Evolutionary conservation across 768 basidiomycete genomes (phyloP).

Genomic region (Suillus clintonianus): DNA sequence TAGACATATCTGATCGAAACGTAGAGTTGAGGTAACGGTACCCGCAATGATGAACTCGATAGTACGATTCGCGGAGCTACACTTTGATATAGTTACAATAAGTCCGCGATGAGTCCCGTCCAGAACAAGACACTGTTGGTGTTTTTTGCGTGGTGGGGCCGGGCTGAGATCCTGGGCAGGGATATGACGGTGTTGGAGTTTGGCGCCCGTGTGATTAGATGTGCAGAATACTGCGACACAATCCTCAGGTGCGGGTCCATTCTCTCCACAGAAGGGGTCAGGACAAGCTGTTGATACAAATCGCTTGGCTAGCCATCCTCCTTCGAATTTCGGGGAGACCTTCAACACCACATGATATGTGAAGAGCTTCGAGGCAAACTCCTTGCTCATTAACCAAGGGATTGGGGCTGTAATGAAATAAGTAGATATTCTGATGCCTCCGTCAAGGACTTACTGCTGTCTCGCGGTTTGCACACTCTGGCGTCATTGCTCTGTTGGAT

Average conservation of each 20-base stretch:
- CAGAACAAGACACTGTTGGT: background rate
- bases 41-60: background rate
- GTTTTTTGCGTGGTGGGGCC: background rate
- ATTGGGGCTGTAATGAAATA: background rate
- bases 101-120: background rate
- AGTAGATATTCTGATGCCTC: background rate
- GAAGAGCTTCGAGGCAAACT: background rate
- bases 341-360: background rate
- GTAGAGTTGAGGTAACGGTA: background rate
- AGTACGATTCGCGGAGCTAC: background rate
- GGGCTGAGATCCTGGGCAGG: background rate
- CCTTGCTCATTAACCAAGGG: background rate
- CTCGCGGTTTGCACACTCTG: background rate
- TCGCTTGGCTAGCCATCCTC: background rate
- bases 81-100: background rate
- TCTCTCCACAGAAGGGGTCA: background rate
- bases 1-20: background rate
- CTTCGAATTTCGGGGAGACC: background rate
- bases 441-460: background rate
- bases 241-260: background rate
- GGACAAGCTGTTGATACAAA: background rate
- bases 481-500: background rate
- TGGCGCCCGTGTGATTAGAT: background rate
- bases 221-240: background rate
- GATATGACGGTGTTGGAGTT: background rate